Conservation (phyloP, 371 early-diverging fungal species). For the Syncephalastrum sp. region DNA sequence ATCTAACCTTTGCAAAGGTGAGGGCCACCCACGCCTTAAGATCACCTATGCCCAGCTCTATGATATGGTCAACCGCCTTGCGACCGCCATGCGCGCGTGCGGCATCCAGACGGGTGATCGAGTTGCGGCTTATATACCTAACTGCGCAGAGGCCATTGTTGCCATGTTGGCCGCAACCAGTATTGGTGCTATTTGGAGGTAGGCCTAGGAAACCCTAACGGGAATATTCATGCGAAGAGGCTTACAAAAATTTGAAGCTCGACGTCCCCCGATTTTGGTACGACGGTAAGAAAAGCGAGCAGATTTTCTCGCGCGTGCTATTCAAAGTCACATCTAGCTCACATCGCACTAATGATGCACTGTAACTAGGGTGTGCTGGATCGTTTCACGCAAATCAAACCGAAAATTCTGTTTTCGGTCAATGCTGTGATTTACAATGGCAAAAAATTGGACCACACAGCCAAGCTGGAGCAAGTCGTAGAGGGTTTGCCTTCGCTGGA, state of each 20-base stretch:
- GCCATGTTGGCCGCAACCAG: conserved; percentile 92
- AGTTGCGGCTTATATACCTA: conserved; percentile 93
- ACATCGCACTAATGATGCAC: neutral
- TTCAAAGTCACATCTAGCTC: neutral
- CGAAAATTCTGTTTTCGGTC: conserved; percentile 90
- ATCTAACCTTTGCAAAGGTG: conserved; percentile 25
- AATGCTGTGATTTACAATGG: conserved; percentile 91
- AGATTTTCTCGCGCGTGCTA: conserved; percentile 11
- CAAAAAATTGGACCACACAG: conserved; percentile 77
- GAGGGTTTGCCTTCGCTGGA: conserved; percentile 59
- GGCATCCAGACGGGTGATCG: conserved; percentile 88
- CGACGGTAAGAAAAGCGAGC: conserved; percentile 49
- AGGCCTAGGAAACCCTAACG: conserved; percentile 15
- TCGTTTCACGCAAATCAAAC: conserved; percentile 92
- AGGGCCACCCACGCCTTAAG: conserved; percentile 39
- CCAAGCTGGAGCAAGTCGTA: conserved; percentile 74
- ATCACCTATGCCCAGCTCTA: conserved; percentile 81
- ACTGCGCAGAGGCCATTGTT: conserved; percentile 83
- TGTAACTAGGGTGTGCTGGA: conserved; percentile 82
- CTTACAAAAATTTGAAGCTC: conserved; percentile 37
- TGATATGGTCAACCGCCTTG: conserved; percentile 67
- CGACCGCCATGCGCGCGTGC: conserved; percentile 67
- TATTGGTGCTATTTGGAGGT: conserved; percentile 96
- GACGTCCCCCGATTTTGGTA: conserved; percentile 95
- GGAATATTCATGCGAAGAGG: neutral